Base-by-base conservation (phyloP, 257 asterid genomes). In the Mentha longifolia region DNA sequence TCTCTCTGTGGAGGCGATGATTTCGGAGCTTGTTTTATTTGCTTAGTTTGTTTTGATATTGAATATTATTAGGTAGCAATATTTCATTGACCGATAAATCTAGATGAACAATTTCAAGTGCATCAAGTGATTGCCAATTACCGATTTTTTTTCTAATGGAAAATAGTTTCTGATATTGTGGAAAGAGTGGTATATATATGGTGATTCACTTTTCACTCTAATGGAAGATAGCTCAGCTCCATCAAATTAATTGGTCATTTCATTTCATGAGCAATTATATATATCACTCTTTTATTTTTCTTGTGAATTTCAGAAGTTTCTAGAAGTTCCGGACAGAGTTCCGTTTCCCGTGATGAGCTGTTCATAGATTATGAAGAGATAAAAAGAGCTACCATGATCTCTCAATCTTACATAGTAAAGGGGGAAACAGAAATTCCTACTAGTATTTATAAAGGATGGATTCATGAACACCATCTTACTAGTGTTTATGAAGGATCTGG, bases 381-480 rank as follows among this genome's bases (percentile, higher is more conserved):
- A 13, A 71, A 49, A 20, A 61, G 31, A 33, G 76, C 76, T 17
- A 71, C 76, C 35, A 14, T 11, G 11, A 46, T 1, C 52, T 46
- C 3, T 46, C 2, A 46, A n/a, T 16, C 52, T 6, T 4, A 15
- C 19, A 4, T 46, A 4, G 5, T 46, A 16, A 13, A 13, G 52
- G 52, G 52, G 2, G 19, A 46, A 14, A 16, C n/a, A 46, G 17
- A 7, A 37, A 3, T 33, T 33, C 52, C 4, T 15, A 15, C 22
- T 47, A 14, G 12, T 33, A 42, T 72, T 47, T 71, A 12, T 6
- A 61, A 61, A 60, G 76, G 69, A 61, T 71, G 76, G 69, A 35
- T 71, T 31, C 41, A 71, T 19, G 76, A 46, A 35, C 60, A 60
- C 37, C 12, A 58, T 61, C 69, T 71, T 35, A 49, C 49, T 16